Base-by-base conservation (phyloP, 371 early-diverging fungal species). In the Mucor saturninus region DNA sequence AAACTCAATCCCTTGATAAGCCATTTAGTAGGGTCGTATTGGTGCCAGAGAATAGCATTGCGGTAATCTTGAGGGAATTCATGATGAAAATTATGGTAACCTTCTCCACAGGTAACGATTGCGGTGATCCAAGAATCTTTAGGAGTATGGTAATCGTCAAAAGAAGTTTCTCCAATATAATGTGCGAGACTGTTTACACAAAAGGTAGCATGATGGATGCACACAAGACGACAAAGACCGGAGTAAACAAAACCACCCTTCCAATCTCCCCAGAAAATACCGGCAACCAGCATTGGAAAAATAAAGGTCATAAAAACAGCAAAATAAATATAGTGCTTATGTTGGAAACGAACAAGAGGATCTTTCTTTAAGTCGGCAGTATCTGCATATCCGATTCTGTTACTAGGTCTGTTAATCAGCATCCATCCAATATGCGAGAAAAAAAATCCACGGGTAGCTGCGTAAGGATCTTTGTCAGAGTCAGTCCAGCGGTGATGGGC, bases 1-100 rank as follows among this genome's bases (percentile, higher is more conserved):
- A 76, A 71, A 14, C 88, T 84, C 58, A 74, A 72, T 6, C 74
- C 5, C 62, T 82, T 83, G 62, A 97, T 96, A 48, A 93, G 73
- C 97, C 96, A 96, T 79, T 96, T 97, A 64, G 98, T 95, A 49
- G 97, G 98, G 67, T 97, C 96, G 72, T 95, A 97, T 79, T 97
- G 95, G 60, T 89, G 86, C 74, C 85, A 91, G 64, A 81, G 70
- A 72, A 97, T 91, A 52, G 95, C 97, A 68, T 97, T 97, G 61
- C 98, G 91, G 80, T 95, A 97, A 76, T 97, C 98, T 62, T 89
- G 86, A 59, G 98, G 98, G 83, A 96, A 97, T 77, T 95, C 92
- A 81, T 96, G 96, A 67, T 95, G 95, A 79, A 93, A 92, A 76
- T 93, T 92, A 80, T 93, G 94, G 71, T 92, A 93, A 5, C 93